Evolutionary conservation across 208 protist genomes (phyloP).

Genomic region (Wallacemonas sp.): DNA sequence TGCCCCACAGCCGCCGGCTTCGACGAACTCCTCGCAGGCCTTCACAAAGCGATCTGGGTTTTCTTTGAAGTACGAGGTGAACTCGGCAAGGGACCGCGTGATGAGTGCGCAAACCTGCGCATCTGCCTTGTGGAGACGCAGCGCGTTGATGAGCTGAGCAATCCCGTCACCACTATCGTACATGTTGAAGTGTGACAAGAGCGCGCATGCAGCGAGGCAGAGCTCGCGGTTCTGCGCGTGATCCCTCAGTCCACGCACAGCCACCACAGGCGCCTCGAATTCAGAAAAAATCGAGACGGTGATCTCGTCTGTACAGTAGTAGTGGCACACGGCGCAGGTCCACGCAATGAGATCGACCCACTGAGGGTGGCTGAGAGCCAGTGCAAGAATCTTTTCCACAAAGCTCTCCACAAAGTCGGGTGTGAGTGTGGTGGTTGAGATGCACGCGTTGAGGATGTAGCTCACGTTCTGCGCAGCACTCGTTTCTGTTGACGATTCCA

Average conservation of each 20-base stretch:
- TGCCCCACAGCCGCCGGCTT: conserved; percentile 61
- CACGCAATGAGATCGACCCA: conserved; percentile 79
- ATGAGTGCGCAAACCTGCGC: conserved; percentile 45
- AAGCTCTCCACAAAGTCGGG: conserved; percentile 80
- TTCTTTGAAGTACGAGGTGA: conserved; percentile 83
- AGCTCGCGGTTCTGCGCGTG: conserved; percentile 49
- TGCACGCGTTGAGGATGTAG: conserved; percentile 75
- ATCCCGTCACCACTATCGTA: conserved; percentile 85
- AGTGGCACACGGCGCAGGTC: conserved; percentile 85
- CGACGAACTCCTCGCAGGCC: conserved; percentile 69
- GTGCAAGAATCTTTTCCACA: conserved; percentile 58
- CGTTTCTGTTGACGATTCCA: conserved; percentile 71
- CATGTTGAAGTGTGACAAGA: conserved; percentile 87
- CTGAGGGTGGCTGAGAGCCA: conserved; percentile 58
- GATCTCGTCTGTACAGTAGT: conserved; percentile 90
- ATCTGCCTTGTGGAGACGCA: conserved; percentile 57
- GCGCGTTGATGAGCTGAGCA: conserved; percentile 64
- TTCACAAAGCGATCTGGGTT: conserved; percentile 69
- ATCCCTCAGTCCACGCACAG: conserved; percentile 60
- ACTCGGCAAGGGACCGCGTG: conserved; percentile 77
- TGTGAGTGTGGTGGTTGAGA: conserved; percentile 40
- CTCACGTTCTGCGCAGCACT: conserved; percentile 69
- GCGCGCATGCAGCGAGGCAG: conserved; percentile 55
- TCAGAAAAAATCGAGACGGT: conserved; percentile 87
- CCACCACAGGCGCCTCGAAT: conserved; percentile 73